Base-by-base conservation (phyloP, 208 protist genomes). In the Naegleria lovaniensis region DNA sequence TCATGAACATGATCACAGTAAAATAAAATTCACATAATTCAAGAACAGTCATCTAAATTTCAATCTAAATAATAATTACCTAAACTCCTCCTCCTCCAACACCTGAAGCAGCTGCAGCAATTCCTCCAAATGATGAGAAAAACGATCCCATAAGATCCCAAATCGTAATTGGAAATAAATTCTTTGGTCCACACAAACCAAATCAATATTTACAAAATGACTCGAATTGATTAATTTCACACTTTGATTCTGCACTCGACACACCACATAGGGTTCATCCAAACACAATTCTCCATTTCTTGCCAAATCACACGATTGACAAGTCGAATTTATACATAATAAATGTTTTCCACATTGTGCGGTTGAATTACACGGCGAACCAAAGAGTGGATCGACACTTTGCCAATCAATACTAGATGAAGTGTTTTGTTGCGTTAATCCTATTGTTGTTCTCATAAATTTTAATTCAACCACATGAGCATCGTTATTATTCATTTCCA, bases 21-120 rank as follows among this genome's bases (percentile, higher is more conserved):
- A n/a, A n/a, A n/a, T n/a, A n/a, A n/a, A n/a, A n/a, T n/a, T n/a
- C n/a, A n/a, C n/a, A n/a, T n/a, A n/a, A n/a, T n/a, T n/a, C n/a
- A n/a, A n/a, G n/a, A n/a, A n/a, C n/a, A n/a, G n/a, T n/a, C n/a
- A n/a, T n/a, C n/a, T n/a, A n/a, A n/a, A n/a, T n/a, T n/a, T n/a
- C n/a, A n/a, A n/a, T n/a, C n/a, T n/a, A n/a, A n/a, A n/a, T n/a
- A n/a, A 48, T 48, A 48, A 48, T 48, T 48, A 87, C 48, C 16
- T 67, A 89, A 4, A 89, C 11, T 67, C 48, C 48, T 29, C 85
- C 85, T 39, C 85, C 85, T 38, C 85, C 85, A 9, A 89, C 13
- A 67, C 85, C 85, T 40, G n/a, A 41, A 7, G 43, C 22, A 11
- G 85, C 43, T 7, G 43, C 41, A 38, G 51, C 13, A 15, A n/a